Evolutionary conservation across 331 rosid genomes (phyloP).

Genomic region (Quercus tomentella): DNA sequence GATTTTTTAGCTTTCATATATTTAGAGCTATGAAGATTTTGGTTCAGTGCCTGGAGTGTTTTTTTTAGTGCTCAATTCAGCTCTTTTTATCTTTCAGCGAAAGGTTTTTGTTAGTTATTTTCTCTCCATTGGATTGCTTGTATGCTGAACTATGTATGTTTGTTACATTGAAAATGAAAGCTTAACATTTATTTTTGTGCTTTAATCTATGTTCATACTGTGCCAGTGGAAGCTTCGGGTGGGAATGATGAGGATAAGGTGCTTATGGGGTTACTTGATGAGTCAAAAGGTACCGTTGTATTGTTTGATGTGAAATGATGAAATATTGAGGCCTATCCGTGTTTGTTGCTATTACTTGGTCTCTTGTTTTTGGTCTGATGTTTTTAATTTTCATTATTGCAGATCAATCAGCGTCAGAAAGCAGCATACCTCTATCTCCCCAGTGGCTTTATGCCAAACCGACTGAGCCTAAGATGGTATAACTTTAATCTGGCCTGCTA

Average conservation of each 20-base stretch:
- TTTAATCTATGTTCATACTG: background rate
- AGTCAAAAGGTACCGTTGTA: conserved; percentile 27
- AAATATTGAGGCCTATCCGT: background rate
- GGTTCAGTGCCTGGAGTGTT: background rate
- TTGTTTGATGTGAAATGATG: background rate
- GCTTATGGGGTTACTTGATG: conserved; percentile 34
- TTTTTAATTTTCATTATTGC: conserved; percentile 13
- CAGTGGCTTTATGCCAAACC: conserved; percentile 59
- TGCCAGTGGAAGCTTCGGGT: conserved; percentile 29
- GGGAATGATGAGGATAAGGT: conserved; percentile 33
- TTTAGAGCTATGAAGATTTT: background rate
- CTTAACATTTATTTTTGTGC: background rate
- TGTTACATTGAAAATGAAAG: background rate
- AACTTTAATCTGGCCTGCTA: background rate
- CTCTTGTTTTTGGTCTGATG: background rate
- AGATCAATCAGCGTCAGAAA: conserved; percentile 37
- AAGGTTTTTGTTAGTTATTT: too few relatives aligned
- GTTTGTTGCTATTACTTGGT: background rate
- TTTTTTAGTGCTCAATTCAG: too few relatives aligned
- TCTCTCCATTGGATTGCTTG: background rate
- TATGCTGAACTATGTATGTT: background rate
- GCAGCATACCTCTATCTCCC: conserved; percentile 48
- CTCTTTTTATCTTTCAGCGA: background rate
- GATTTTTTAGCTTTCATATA: background rate
- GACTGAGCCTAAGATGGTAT: conserved; percentile 44